Percentiles rank a stretch among this genome's conserved stretches.
Evolutionary conservation across 495 filamentous ascomycete genomes (phyloP).

Genomic region (Xylaria curta): DNA sequence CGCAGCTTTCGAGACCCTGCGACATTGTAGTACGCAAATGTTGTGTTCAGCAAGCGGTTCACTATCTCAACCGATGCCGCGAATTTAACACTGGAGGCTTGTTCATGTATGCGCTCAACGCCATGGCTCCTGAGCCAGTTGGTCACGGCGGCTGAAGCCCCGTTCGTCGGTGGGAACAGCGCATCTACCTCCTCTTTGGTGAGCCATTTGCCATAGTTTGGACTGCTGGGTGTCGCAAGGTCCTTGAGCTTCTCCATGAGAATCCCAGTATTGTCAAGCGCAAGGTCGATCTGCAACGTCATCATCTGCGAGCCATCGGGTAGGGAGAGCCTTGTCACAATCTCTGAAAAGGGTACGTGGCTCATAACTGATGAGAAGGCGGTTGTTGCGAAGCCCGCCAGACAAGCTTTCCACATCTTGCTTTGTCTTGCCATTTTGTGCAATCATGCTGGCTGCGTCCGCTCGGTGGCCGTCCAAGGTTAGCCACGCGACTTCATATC

Average conservation of each 20-base stretch:
- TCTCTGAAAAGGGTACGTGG: constrained; percentile 11
- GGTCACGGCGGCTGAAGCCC: constrained; percentile 42
- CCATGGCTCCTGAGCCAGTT: constrained; percentile 55
- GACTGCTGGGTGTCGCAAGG: constrained; percentile 59
- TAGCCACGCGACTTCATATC: background rate
- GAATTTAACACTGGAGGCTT: constrained; percentile 54
- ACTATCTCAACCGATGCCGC: constrained; percentile 53
- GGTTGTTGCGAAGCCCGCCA: background rate
- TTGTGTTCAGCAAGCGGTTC: constrained; percentile 55
- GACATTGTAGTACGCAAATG: constrained; percentile 51
- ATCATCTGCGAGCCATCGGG: constrained; percentile 30
- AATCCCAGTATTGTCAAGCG: constrained; percentile 47
- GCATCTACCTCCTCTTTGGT: constrained; percentile 52
- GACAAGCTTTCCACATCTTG: background rate
- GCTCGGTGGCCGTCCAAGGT: background rate
- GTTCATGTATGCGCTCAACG: constrained; percentile 45
- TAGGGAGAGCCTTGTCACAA: background rate
- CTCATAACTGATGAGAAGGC: constrained; percentile 12
- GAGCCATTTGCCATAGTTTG: constrained; percentile 60
- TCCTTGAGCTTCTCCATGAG: constrained; percentile 55
- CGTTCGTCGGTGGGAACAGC: constrained; percentile 51
- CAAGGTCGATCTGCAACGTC: constrained; percentile 43
- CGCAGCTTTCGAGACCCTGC: constrained; percentile 47
- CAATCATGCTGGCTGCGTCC: background rate
- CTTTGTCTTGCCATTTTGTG: constrained; percentile 1